Evolutionary conservation across 176 grass and related monocot species (phyloP), one percentile per base, ranked within the genome.

Genomic region (Neostapfia colusana): DNA sequence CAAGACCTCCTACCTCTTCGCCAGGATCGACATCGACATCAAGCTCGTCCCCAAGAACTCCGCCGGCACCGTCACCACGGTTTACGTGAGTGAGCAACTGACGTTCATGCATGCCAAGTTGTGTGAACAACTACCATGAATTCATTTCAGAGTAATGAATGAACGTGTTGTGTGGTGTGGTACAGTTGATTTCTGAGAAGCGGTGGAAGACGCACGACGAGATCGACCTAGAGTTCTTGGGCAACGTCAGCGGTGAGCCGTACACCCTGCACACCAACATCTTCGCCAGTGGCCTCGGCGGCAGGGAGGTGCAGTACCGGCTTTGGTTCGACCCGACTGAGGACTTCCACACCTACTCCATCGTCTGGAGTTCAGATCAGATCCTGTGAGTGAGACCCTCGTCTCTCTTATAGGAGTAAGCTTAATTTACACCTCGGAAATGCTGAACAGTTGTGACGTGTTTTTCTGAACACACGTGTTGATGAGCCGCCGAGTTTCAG

Each of bases 151-250:
- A 41, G 0, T 61, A 10, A 79, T 4, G 49, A 3, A 5, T 24
- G 40, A 2, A 12, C 12, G 8, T 43, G 9, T 4, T 20, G 0
- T 70, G 45, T n/a, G 28, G 14, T 36, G 17, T 28, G 59, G 50
- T 16, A 10, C 50, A 92, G 84, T 24, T 89, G 71, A 84, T 88
- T 7, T 89, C 78, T 0, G 63, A 81, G 10, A 79, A 73, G 40
- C 62, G 83, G 13, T 86, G 85, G 81, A 68, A 77, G 44, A 75
- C 46, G 9, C 87, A 89, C 51, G 90, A 93, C 73, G 90, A 93
- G 77, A 77, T 93, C 63, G 90, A 93, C 65, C 88, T 90, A 0
- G 87, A 93, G 81, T 93, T 93, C 90, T 67, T 93, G 25, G 90
- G 90, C 57, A 93, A 93, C 81, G 43, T 80, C 21, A 89, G 63